phyloP scores from a whole-genome alignment of 768 basidiomycete genomes.

The Tephrocybe sp. region DNA sequence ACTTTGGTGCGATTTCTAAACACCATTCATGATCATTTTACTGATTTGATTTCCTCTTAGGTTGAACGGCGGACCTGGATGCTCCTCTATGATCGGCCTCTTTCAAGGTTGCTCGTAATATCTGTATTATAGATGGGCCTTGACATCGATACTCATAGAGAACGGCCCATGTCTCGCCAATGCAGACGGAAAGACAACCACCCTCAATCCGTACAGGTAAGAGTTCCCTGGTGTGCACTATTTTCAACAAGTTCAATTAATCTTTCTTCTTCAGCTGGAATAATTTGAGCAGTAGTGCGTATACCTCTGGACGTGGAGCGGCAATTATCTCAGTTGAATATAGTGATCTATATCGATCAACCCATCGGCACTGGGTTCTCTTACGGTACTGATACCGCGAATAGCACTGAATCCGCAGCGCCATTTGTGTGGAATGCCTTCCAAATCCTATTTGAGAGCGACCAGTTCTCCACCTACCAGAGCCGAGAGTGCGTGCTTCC shows the following conservation, averaged over 20 bases:
- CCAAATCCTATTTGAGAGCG: constrained; percentile 62
- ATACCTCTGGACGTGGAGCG: neutral
- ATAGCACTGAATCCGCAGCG: constrained; percentile 57
- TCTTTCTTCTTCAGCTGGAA: constrained; percentile 73
- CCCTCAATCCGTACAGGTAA: constrained; percentile 61
- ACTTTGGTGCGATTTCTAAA: constrained; percentile 45
- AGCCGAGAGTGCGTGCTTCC: constrained; percentile 48
- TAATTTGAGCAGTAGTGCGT: constrained; percentile 61
- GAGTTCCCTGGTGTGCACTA: neutral
- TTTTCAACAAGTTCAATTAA: neutral
- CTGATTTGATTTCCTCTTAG: constrained; percentile 20
- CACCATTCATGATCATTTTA: neutral
- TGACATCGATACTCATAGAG: constrained; percentile 32
- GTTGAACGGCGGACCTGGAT: constrained; percentile 64
- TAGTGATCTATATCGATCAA: constrained; percentile 73
- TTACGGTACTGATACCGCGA: constrained; percentile 55
- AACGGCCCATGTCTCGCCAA: constrained; percentile 66
- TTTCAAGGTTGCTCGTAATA: constrained; percentile 49
- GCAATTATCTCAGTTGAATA: neutral
- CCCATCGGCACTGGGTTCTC: constrained; percentile 70
- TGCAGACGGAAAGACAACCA: constrained; percentile 49
- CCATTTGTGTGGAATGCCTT: constrained; percentile 62
- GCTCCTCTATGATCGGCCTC: constrained; percentile 63
- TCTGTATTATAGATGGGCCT: neutral
- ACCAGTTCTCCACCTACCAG: constrained; percentile 48